Percentiles rank a stretch among this genome's conserved stretches.
Conservation (phyloP, 139 green algal species). For the Chlamydomonas sphaeroides region DNA sequence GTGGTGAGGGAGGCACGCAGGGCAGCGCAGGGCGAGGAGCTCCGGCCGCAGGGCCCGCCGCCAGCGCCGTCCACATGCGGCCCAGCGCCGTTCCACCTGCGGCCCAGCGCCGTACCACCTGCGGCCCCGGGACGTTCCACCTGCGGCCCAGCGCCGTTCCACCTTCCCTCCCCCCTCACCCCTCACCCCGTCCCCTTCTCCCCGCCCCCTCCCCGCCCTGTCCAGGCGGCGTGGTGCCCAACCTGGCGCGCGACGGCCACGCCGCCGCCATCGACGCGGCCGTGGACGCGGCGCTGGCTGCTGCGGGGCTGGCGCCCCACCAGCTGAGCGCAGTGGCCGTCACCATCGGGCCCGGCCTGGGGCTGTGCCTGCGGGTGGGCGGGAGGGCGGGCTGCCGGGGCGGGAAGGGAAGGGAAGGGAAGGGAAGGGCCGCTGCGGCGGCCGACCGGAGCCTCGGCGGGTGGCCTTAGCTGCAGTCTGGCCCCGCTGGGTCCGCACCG, state of each 20-base stretch:
- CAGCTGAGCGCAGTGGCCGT: conserved; percentile 91
- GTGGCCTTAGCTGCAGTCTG: too few relatives aligned
- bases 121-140: too few relatives aligned
- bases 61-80: too few relatives aligned
- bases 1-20: too few relatives aligned
- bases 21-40: too few relatives aligned
- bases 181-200: not conserved
- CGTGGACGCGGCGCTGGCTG: conserved; percentile 77
- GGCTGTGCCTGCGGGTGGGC: conserved; percentile 86
- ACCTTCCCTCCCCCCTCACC: too few relatives aligned
- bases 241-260: conserved; percentile 91
- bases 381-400: not conserved
- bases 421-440: not conserved
- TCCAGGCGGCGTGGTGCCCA: conserved; percentile 93
- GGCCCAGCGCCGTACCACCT: too few relatives aligned
- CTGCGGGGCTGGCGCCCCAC: conserved; percentile 55
- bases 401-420: not conserved
- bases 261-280: conserved; percentile 88
- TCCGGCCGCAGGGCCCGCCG: too few relatives aligned
- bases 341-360: conserved; percentile 94
- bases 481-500: too few relatives aligned
- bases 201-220: not conserved
- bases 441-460: not conserved
- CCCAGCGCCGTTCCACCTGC: too few relatives aligned
- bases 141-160: too few relatives aligned